Base-by-base conservation (phyloP, 2,329 filamentous ascomycete genomes). In the Orbilia quercus region DNA sequence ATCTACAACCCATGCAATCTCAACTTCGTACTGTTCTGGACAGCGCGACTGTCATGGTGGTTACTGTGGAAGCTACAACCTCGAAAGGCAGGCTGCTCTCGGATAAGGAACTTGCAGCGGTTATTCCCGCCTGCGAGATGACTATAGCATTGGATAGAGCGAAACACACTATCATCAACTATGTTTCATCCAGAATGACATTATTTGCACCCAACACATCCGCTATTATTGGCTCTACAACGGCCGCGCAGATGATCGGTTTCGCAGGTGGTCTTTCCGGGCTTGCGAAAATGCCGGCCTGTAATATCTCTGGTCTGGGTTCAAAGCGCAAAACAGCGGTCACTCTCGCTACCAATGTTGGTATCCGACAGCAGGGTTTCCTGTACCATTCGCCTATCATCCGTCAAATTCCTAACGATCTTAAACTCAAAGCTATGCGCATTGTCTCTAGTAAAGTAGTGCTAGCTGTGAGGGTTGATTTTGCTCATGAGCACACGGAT, bases 171-270 rank as follows among this genome's bases (percentile, higher is more conserved):
- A 85, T 99, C 62, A 96, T 91, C 1, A 90, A 95, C 79, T 99
- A 96, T 79, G 95, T 99, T 14, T 91, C 97, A 81, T 97, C 94
- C 36, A 91, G 95, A 74, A 98, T 99, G 91, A 95, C 90, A 76
- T 85, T 96, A 34, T 98, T 98, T 79, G 95, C 95, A 2, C 95
- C 95, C 0, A 99, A 99, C 78, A 82, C 98, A 60, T 96, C 95
- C 0, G 89, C 88, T 0, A 86, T 99, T 16, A 91, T 99, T 67
- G 95, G 95, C 16, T 95, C 94, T 0, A 85, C 96, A 16, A 97
- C 94, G 1, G 94, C 95, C 6, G 95, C 95, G 2, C 94, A 98
- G 81, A 87, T 99, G n/a, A 90, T 99, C 78, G 97, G 97, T 81
- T 91, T 92, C 71, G 91, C 92, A 0, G 95, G 95, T 75, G 95